These are phyloP conservation scores for Solioccasus polychromus DNA, from an alignment of 768 basidiomycete species.

Conservation along the genomic window DNA sequence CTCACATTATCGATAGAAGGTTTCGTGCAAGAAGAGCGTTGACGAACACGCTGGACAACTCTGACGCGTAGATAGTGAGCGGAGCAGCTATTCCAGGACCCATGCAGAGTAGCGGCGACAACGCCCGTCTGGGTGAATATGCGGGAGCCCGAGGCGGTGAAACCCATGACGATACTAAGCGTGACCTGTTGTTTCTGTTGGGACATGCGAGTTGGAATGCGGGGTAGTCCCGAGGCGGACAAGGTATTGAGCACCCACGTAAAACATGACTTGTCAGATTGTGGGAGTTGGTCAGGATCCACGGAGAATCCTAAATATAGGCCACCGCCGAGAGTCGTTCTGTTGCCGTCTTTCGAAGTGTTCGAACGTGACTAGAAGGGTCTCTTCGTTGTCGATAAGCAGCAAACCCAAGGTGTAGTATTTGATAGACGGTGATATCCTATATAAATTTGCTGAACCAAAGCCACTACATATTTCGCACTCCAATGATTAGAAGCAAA, in stretches of 20 bases:
- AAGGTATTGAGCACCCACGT: background rate
- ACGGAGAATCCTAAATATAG: conserved; percentile 8
- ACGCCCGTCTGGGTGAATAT: background rate
- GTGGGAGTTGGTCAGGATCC: background rate
- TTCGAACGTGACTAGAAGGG: background rate
- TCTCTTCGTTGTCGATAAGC: too few species aligned
- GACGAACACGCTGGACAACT: too few species aligned
- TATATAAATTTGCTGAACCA: too few species aligned
- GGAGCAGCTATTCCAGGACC: conserved; percentile 2
- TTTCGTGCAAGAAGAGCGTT: too few species aligned
- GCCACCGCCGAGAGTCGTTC: too few species aligned
- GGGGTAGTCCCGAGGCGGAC: background rate
- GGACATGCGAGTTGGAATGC: conserved; percentile 2
- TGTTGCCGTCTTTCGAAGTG: too few species aligned
- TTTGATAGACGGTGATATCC: too few species aligned
- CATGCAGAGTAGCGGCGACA: background rate
- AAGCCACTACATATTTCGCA: too few species aligned
- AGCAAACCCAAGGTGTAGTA: too few species aligned
- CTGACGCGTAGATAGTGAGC: background rate
- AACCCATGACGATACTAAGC: background rate
- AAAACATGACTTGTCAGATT: background rate
- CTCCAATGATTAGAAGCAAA: too few species aligned
- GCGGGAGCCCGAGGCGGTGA: background rate
- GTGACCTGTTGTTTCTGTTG: conserved; percentile 4
- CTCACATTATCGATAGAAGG: too few species aligned